These are phyloP conservation scores for Nepenthes alata DNA, from an alignment of 179 eudicot species.

Conservation along the genomic window DNA sequence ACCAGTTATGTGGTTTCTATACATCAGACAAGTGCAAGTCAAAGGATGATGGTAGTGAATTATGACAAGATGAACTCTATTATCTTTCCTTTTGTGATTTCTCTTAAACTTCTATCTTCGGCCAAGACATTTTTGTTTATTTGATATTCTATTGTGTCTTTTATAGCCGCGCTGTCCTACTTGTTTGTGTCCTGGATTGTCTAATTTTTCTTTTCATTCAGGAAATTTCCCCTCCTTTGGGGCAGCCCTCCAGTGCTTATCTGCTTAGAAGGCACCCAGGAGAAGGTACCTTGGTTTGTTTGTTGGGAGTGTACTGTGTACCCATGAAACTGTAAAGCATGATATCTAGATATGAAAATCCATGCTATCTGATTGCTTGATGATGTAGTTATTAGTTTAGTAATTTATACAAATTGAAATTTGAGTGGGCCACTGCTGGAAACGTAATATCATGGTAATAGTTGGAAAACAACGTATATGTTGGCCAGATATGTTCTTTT, in stretches of 20 bases:
- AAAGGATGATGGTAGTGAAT: conserved; percentile 10
- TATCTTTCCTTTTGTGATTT: conserved; percentile 1
- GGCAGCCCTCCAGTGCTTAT: conserved; percentile 47
- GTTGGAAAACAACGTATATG: too few species aligned
- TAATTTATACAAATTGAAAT: too few species aligned
- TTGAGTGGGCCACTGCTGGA: too few species aligned
- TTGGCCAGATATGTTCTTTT: too few species aligned
- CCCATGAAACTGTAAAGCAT: conserved; percentile 5
- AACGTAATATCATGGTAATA: too few species aligned
- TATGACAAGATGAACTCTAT: not conserved
- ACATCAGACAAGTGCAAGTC: conserved; percentile 11
- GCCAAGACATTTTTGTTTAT: not conserved
- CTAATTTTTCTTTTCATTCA: conserved; percentile 81
- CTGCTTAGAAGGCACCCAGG: conserved; percentile 72
- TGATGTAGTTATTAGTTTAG: not conserved
- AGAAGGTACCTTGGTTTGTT: conserved; percentile 96
- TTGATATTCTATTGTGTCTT: not conserved
- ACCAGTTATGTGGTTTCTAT: conserved; percentile 12
- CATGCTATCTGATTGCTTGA: not conserved
- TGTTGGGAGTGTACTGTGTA: conserved; percentile 36
- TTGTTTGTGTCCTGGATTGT: conserved; percentile 22
- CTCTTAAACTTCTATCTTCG: not conserved
- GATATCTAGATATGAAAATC: not conserved
- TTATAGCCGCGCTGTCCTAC: not conserved
- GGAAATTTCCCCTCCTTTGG: conserved; percentile 55